These are phyloP conservation scores for Exobasidium cylindrosporum DNA, from an alignment of 1,284 basidiomycete species.

Conservation along the genomic window DNA sequence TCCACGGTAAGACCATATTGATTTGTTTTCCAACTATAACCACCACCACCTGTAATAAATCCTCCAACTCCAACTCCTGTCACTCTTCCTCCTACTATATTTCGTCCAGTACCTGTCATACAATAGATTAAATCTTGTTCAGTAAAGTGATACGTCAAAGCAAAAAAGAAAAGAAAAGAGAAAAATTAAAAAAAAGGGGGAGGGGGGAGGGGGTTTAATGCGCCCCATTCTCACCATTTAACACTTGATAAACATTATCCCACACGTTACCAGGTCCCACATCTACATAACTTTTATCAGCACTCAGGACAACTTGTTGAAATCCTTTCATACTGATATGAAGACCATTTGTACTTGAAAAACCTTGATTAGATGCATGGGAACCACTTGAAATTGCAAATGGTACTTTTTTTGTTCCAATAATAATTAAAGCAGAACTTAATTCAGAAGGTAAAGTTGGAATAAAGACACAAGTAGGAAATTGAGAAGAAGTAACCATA, in stretches of 20 bases:
- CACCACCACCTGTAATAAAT: slow-evolving; percentile 38
- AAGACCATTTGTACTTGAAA: slow-evolving; percentile 35
- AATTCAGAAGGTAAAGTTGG: slow-evolving; percentile 29
- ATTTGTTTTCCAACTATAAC: slow-evolving; percentile 36
- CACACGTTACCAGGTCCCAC: slow-evolving; percentile 36
- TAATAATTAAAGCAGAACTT: slow-evolving; percentile 28
- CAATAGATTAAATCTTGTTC: background rate
- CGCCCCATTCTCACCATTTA: slow-evolving; percentile 14
- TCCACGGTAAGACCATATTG: slow-evolving; percentile 38
- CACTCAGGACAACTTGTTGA: slow-evolving; percentile 27
- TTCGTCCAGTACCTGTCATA: background rate
- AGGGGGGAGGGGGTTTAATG: too few relatives aligned
- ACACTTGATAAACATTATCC: slow-evolving; percentile 36
- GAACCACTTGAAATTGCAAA: slow-evolving; percentile 30
- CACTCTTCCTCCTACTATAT: slow-evolving; percentile 30
- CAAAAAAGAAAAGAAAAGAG: too few relatives aligned
- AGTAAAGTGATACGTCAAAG: too few relatives aligned
- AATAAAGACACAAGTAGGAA: slow-evolving; percentile 29
- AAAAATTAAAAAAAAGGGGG: too few relatives aligned
- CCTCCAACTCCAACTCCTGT: slow-evolving; percentile 31
- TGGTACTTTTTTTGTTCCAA: slow-evolving; percentile 28
- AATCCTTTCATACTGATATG: slow-evolving; percentile 32
- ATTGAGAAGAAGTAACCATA: slow-evolving; percentile 27
- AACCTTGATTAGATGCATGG: slow-evolving; percentile 39
- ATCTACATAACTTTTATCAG: slow-evolving; percentile 33